Evolutionary conservation across 2,329 filamentous ascomycete species (phyloP).

Genomic region (Plenodomus biglobosus): DNA sequence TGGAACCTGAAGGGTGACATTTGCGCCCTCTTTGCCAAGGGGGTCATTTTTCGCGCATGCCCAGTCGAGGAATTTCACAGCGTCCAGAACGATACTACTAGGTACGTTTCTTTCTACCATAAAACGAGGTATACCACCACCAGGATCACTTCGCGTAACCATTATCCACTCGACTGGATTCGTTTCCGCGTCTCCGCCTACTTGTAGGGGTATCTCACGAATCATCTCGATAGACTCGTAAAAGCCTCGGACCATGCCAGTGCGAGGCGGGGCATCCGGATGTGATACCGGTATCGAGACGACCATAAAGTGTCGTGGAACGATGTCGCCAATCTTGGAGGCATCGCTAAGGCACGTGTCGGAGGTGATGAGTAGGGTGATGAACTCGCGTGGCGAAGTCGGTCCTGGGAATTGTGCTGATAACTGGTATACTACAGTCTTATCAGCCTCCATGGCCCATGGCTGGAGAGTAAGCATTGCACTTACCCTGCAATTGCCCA

Average conservation of each 20-base stretch:
- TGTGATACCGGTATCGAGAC: conserved; percentile 84
- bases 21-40: neutral
- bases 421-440: conserved; percentile 71
- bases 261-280: conserved; percentile 67
- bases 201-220: conserved; percentile 69
- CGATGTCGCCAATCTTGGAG: conserved; percentile 44
- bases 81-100: conserved; percentile 74
- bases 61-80: conserved; percentile 82
- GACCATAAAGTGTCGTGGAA: conserved; percentile 75
- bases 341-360: conserved; percentile 53
- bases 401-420: conserved; percentile 90
- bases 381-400: conserved; percentile 83
- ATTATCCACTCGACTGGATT: conserved; percentile 88
- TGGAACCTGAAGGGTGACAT: conserved; percentile 22
- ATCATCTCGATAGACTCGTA: conserved; percentile 95
- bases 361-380: conserved; percentile 74
- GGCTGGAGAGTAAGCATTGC: neutral
- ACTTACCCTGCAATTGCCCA: conserved; percentile 64
- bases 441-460: conserved; percentile 4
- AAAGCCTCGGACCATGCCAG: conserved; percentile 76
- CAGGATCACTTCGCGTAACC: conserved; percentile 86
- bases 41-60: conserved; percentile 56
- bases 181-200: conserved; percentile 50
- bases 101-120: conserved; percentile 91
- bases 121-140: conserved; percentile 83